A percentile compares a stretch with the other conserved stretches of the same genome.
Evolutionary conservation across 177 flowering plant species (phyloP).

Genomic region (Vitis hybrid): DNA sequence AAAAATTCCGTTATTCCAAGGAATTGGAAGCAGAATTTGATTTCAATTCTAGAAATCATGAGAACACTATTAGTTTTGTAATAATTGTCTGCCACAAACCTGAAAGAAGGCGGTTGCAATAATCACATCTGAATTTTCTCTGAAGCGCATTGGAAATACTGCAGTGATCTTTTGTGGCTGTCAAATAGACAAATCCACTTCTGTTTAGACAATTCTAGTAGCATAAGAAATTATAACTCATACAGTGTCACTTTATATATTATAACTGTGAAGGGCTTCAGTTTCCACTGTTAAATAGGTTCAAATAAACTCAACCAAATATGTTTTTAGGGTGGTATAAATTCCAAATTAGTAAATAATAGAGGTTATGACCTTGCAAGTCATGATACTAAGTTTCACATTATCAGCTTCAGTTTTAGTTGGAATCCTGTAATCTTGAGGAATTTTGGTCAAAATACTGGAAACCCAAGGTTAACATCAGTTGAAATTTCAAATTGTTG

Average conservation of each 20-base stretch:
- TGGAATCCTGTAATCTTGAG: too few relatives aligned
- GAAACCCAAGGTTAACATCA: background rate
- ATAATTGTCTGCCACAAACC: conserved; percentile 22
- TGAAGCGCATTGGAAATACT: conserved; percentile 84
- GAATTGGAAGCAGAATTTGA: background rate
- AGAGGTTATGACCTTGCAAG: background rate
- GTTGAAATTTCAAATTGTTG: background rate
- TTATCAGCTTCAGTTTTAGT: too few relatives aligned
- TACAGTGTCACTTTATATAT: background rate
- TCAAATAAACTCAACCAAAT: background rate
- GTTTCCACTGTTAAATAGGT: background rate
- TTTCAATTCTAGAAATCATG: background rate
- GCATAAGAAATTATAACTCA: background rate
- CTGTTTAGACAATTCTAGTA: background rate
- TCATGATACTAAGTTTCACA: background rate
- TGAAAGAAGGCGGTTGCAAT: conserved; percentile 46
- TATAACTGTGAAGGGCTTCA: background rate
- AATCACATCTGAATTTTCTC: conserved; percentile 71
- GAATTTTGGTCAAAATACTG: too few relatives aligned
- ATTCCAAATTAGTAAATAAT: background rate
- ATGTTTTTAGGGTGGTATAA: background rate
- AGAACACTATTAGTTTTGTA: background rate
- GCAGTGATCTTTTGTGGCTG: conserved; percentile 66
- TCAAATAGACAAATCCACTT: background rate
- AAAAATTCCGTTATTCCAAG: background rate